A percentile compares a stretch with the other conserved stretches of the same genome.
Evolutionary conservation across 208 protist genomes (phyloP).

Genomic region (Trypanosoma mega): DNA sequence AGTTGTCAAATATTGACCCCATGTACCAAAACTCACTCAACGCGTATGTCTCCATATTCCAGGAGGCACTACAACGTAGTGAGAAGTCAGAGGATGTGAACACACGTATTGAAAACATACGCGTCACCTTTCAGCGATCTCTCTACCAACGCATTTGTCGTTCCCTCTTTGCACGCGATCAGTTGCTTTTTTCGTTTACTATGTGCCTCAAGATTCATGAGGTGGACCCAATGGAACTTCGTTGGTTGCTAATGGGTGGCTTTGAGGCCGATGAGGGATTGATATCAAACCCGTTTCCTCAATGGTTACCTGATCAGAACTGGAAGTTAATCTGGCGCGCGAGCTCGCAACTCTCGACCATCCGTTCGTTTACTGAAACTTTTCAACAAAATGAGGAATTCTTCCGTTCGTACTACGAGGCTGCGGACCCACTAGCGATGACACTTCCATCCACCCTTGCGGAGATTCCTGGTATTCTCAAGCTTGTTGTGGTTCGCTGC

Average conservation of each 20-base stretch:
- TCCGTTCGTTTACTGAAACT: slow-evolving; percentile 12
- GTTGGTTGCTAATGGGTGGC: slow-evolving; percentile 92
- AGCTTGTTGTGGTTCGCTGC: slow-evolving; percentile 92
- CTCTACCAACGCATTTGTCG: slow-evolving; percentile 90
- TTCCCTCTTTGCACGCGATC: slow-evolving; percentile 93
- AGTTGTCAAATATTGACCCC: slow-evolving; percentile 95
- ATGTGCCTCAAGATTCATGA: slow-evolving; percentile 93
- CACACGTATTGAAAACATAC: slow-evolving; percentile 80
- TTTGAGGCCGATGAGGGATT: slow-evolving; percentile 55
- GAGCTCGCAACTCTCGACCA: slow-evolving; percentile 50
- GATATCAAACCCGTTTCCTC: slow-evolving; percentile 44
- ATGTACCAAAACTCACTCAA: slow-evolving; percentile 98
- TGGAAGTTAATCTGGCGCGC: slow-evolving; percentile 89
- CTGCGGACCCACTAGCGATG: slow-evolving; percentile 71
- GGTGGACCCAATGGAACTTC: slow-evolving; percentile 84
- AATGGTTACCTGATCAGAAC: slow-evolving; percentile 87
- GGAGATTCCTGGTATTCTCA: slow-evolving; percentile 75
- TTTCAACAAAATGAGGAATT: slow-evolving; percentile 69
- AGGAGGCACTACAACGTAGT: slow-evolving; percentile 84
- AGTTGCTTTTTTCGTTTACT: slow-evolving; percentile 95
- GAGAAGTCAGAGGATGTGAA: slow-evolving; percentile 75
- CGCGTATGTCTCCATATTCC: slow-evolving; percentile 96
- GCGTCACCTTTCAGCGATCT: slow-evolving; percentile 80
- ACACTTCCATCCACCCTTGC: slow-evolving; percentile 61
- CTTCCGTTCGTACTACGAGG: slow-evolving; percentile 84